A percentile compares a stretch with the other conserved stretches of the same genome.
phyloP scores from a whole-genome alignment of 2,329 filamentous ascomycete species.

The Fusarium sp. region DNA sequence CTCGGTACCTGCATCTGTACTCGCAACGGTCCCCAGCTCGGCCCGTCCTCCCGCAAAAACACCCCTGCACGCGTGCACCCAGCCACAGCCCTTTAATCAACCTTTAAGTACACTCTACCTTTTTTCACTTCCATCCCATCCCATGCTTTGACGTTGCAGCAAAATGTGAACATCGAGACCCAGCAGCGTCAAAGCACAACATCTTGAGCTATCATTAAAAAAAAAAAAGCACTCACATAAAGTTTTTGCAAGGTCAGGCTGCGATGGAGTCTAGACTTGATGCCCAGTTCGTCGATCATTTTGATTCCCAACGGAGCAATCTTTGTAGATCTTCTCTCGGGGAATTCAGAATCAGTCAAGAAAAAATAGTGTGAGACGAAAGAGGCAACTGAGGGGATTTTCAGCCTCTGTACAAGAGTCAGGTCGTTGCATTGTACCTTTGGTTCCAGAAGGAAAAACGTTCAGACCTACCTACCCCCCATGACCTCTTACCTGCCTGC shows the following conservation, averaged over 20 bases:
- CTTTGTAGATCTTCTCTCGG: neutral
- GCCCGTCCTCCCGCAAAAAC: conserved; percentile 12
- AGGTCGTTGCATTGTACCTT: neutral
- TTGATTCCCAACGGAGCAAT: neutral
- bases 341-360: neutral
- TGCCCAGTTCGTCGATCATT: conserved; percentile 39
- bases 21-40: conserved; percentile 27
- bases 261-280: conserved; percentile 18
- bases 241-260: conserved; percentile 6
- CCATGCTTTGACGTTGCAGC: conserved; percentile 31
- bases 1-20: conserved; percentile 26
- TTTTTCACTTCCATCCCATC: neutral
- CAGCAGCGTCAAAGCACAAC: conserved; percentile 23
- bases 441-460: neutral
- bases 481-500: neutral
- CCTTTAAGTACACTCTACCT: conserved; percentile 28
- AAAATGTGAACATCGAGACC: neutral
- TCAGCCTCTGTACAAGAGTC: neutral
- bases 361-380: neutral
- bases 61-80: conserved; percentile 1
- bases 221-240: neutral
- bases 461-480: neutral
- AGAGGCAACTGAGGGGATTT: neutral
- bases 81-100: conserved; percentile 26
- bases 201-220: neutral